These are phyloP conservation scores for Artemisia argyi DNA, from an alignment of 129 eudicot species.

Conservation along the genomic window DNA sequence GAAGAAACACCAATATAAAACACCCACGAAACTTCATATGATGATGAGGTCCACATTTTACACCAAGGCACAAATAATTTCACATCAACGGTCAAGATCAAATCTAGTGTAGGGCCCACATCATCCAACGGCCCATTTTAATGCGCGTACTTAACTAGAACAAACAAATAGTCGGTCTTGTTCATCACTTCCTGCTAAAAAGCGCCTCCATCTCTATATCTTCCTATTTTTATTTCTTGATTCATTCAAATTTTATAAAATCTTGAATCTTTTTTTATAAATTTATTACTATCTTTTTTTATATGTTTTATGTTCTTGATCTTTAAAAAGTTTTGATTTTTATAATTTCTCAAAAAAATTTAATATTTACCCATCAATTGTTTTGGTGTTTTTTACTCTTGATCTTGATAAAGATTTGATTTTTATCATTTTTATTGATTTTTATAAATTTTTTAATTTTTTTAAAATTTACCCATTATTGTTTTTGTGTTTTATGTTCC, in stretches of 20 bases:
- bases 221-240: constrained; percentile 14
- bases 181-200: constrained; percentile 39
- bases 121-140: constrained; percentile 31
- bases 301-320: constrained; percentile 21
- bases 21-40: constrained; percentile 27
- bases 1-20: constrained; percentile 18
- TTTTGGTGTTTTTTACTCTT: neutral
- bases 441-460: neutral
- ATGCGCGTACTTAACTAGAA: constrained; percentile 38
- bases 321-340: constrained; percentile 7
- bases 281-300: neutral
- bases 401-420: constrained; percentile 26
- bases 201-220: constrained; percentile 33
- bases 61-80: constrained; percentile 29
- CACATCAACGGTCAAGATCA: constrained; percentile 31
- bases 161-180: constrained; percentile 40
- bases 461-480: too few species aligned
- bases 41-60: constrained; percentile 27
- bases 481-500: neutral
- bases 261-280: neutral
- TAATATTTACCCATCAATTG: constrained; percentile 7
- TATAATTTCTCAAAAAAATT: neutral
- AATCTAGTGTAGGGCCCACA: constrained; percentile 5
- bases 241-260: constrained; percentile 18
- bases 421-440: neutral